Percentiles rank a stretch among this genome's conserved stretches.
Evolutionary conservation across 352 stramenopile species (phyloP).

Genomic region (Peronospora tabacina): DNA sequence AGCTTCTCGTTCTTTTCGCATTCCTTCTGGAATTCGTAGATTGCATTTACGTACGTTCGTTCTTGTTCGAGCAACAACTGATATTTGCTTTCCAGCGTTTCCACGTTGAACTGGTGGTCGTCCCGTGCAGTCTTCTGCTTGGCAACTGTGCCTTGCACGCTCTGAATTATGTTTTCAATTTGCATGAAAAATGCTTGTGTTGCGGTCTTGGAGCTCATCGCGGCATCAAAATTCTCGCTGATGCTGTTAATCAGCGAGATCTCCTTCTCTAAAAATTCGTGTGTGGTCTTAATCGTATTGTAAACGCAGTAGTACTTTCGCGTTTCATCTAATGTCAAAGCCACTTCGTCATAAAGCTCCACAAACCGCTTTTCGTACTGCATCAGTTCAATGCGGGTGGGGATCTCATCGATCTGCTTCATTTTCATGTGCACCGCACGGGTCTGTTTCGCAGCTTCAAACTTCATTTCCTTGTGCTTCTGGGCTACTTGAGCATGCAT

Average conservation of each 20-base stretch:
- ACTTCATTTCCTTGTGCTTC: slow-evolving; percentile 65
- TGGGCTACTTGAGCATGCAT: slow-evolving; percentile 56
- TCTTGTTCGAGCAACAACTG: slow-evolving; percentile 72
- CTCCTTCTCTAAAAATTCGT: slow-evolving; percentile 81
- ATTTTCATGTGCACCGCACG: slow-evolving; percentile 47
- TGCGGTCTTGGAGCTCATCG: slow-evolving; percentile 55
- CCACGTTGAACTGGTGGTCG: slow-evolving; percentile 35
- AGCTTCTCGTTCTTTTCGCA: slow-evolving; percentile 83
- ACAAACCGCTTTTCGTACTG: slow-evolving; percentile 88
- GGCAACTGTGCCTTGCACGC: slow-evolving; percentile 38
- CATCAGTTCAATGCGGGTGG: slow-evolving; percentile 76
- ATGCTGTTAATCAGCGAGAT: slow-evolving; percentile 84
- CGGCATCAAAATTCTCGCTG: slow-evolving; percentile 71
- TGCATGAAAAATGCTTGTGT: slow-evolving; percentile 74
- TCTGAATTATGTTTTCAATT: slow-evolving; percentile 58
- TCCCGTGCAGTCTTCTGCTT: slow-evolving; percentile 51
- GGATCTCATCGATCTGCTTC: slow-evolving; percentile 80
- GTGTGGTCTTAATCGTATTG: slow-evolving; percentile 78
- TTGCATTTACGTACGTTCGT: slow-evolving; percentile 73
- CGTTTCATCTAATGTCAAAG: slow-evolving; percentile 84
- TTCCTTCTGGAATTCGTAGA: slow-evolving; percentile 85
- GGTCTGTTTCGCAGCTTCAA: slow-evolving; percentile 48
- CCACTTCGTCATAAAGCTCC: slow-evolving; percentile 85
- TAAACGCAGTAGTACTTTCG: slow-evolving; percentile 85
- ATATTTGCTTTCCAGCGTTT: slow-evolving; percentile 70